Percentiles rank a stretch among this genome's conserved stretches.
These are phyloP conservation scores for Taiozyma onychis DNA, from an alignment of 1,139 yeast genomes.

Conservation along the genomic window DNA sequence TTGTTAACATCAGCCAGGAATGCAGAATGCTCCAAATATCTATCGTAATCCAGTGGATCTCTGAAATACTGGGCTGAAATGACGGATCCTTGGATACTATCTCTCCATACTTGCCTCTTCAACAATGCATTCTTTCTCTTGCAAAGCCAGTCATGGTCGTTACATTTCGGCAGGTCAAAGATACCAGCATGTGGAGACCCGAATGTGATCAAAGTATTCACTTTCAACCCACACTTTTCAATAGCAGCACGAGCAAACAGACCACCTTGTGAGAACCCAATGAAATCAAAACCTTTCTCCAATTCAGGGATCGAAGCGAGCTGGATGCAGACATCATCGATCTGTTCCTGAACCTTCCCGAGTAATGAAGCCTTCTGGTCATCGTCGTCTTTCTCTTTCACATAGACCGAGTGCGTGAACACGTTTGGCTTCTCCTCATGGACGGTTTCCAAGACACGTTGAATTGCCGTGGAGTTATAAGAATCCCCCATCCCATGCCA, in stretches of 20 bases:
- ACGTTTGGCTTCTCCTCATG: constrained; percentile 43
- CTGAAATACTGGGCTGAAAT: constrained; percentile 78
- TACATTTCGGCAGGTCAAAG: constrained; percentile 61
- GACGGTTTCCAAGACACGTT: constrained; percentile 39
- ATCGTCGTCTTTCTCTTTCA: constrained; percentile 42
- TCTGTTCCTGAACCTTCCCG: constrained; percentile 53
- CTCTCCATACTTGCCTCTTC: constrained; percentile 57
- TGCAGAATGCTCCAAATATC: constrained; percentile 43
- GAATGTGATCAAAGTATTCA: constrained; percentile 58
- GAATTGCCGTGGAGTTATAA: constrained; percentile 59
- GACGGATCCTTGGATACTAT: constrained; percentile 48
- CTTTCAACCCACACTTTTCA: constrained; percentile 47
- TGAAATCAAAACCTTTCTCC: constrained; percentile 56
- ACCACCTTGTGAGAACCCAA: constrained; percentile 86
- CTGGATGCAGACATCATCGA: constrained; percentile 31
- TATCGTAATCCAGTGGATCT: constrained; percentile 36
- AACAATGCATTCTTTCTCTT: constrained; percentile 47
- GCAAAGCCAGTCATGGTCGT: constrained; percentile 56
- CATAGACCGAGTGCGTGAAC: constrained; percentile 45
- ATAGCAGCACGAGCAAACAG: constrained; percentile 60
- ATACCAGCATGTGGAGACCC: constrained; percentile 85
- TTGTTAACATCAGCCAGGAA: constrained; percentile 66
- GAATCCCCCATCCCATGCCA: constrained; percentile 89
- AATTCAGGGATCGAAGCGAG: constrained; percentile 33
- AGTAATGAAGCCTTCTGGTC: constrained; percentile 54